These are phyloP conservation scores for Cucurbita ficifolia DNA, from an alignment of 306 rosid species.

Conservation along the genomic window DNA sequence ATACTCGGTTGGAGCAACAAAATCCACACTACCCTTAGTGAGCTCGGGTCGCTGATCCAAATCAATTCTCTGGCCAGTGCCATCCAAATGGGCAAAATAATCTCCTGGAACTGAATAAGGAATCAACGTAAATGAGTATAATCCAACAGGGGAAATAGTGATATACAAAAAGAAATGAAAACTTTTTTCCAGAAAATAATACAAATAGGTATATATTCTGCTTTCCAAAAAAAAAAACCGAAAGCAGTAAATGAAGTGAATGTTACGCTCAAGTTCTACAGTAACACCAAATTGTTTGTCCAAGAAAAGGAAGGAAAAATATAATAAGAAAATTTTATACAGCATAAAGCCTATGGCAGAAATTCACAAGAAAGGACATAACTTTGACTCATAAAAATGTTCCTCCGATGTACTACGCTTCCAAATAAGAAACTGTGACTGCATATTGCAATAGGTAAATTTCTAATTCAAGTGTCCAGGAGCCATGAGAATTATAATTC, in stretches of 20 bases:
- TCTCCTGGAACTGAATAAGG: conserved; percentile 73
- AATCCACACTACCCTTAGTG: conserved; percentile 76
- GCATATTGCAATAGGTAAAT: background rate
- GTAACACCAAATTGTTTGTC: background rate
- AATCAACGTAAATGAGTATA: conserved; percentile 6
- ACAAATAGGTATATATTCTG: background rate
- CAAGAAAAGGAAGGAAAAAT: background rate
- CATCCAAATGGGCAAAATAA: conserved; percentile 85
- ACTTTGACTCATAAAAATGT: background rate
- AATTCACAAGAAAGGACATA: background rate
- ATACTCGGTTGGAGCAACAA: conserved; percentile 98
- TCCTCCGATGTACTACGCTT: background rate
- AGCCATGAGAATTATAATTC: background rate
- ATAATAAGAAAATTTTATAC: background rate
- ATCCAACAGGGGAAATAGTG: background rate
- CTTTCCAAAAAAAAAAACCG: background rate
- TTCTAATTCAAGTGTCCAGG: background rate
- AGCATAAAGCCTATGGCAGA: background rate
- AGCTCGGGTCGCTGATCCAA: conserved; percentile 90
- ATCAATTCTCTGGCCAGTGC: conserved; percentile 80
- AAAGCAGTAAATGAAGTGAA: background rate
- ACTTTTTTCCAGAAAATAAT: background rate
- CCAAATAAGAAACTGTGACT: background rate
- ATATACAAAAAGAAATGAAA: background rate
- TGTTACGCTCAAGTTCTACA: background rate